Evolutionary conservation across 2,329 filamentous ascomycete species (phyloP).

Genomic region (Fusarium sacchari): DNA sequence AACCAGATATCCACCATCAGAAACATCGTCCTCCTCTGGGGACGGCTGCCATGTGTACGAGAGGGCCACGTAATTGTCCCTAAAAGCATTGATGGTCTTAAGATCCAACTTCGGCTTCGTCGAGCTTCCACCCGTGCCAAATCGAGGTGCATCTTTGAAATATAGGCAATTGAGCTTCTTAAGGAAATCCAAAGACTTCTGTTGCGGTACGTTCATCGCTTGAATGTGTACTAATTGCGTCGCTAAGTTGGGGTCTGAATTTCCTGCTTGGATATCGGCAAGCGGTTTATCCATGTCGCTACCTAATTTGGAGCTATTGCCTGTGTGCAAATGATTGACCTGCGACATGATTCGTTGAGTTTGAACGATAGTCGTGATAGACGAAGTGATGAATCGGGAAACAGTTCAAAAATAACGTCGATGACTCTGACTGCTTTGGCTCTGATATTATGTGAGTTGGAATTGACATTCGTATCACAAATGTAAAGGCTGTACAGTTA

Average conservation of each 20-base stretch:
- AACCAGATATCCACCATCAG: neutral
- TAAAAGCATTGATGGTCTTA: neutral
- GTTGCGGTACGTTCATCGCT: rapidly evolving
- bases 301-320: too few relatives aligned
- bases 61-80: rapidly evolving
- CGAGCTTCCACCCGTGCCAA: too few relatives aligned
- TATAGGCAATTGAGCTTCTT: neutral
- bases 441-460: too few relatives aligned
- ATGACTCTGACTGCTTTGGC: too few relatives aligned
- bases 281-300: rapidly evolving
- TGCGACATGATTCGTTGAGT: neutral
- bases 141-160: too few relatives aligned
- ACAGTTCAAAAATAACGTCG: too few relatives aligned
- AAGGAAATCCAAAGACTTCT: neutral
- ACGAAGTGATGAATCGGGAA: too few relatives aligned
- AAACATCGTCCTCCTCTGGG: rapidly evolving
- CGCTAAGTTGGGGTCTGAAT: too few relatives aligned
- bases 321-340: too few relatives aligned
- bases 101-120: neutral
- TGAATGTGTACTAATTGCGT: neutral
- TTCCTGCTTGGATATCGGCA: too few relatives aligned
- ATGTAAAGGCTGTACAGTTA: neutral
- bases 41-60: neutral
- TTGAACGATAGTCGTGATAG: too few relatives aligned
- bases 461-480: neutral